Evolutionary conservation across 148 eudicot genomes (phyloP), one percentile per base, ranked within the genome.

Genomic region (Mesembryanthemum crystallinum): DNA sequence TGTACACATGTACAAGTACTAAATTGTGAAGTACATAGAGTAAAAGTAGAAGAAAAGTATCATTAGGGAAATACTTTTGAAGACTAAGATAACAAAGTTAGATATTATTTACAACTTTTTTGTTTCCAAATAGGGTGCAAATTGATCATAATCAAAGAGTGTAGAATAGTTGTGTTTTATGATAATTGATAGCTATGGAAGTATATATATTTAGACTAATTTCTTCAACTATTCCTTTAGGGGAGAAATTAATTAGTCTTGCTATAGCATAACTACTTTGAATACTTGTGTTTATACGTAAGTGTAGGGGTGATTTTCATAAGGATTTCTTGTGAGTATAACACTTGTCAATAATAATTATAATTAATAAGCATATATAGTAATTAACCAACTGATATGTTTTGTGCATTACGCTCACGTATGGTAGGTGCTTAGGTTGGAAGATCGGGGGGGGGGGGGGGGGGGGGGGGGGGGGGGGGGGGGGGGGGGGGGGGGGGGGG

Each of bases 351-450:
- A 24, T 65, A 49, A 9, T 37, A 64, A 43, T 35, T 18, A 20
- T 67, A 39, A 37, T 66, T n/a, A 39, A 8, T 17, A 8, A 39
- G n/a, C 10, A 10, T 23, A 66, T 57, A 57, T 57, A 35, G 29
- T 66, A 33, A 20, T 52, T 35, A 74, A 59, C 39, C 52, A 79
- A 51, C 42, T 51, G 27, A 47, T 59, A 24, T 69, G 24, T 3
- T 68, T 79, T 73, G 78, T 79, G 42, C 14, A 69, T 69, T 70
- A 69, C 78, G 81, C 60, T 78, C 81, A 72, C 76, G 81, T 64
- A 64, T 72, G 81, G 72, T 78, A 78, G 78, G 78, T 76, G 33
- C 21, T 71, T 66, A 66, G 12, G 55, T 73, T 58, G 62, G 72
- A 57, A 54, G 23, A 37, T n/a, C n/a, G n/a, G n/a, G n/a, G n/a